A percentile compares a stretch with the other conserved stretches of the same genome.
Conservation (phyloP, 345 rosid genomes). For the Capsella bursapastoris region DNA sequence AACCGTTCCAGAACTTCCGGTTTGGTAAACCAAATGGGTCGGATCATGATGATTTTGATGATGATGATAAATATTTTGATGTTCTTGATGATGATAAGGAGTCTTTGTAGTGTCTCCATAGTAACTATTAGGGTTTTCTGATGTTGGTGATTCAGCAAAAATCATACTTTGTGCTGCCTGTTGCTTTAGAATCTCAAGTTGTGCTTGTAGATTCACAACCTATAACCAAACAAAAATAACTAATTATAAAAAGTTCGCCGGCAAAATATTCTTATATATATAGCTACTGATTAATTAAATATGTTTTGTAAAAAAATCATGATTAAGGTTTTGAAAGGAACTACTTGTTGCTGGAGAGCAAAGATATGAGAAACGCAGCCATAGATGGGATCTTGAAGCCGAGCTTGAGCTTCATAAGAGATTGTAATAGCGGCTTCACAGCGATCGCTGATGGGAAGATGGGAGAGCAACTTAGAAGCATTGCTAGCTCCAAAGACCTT, state of each 20-base stretch:
- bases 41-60: constrained; percentile 44
- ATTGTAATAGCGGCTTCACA: constrained; percentile 90
- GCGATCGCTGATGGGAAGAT: constrained; percentile 74
- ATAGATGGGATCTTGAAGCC: constrained; percentile 95
- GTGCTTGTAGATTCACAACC: constrained; percentile 90
- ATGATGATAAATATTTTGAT: constrained; percentile 45
- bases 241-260: background rate
- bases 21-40: constrained; percentile 57
- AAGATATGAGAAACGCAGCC: constrained; percentile 97
- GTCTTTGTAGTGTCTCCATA: constrained; percentile 46
- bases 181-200: constrained; percentile 82
- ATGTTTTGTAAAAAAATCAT: constrained; percentile 1
- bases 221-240: constrained; percentile 36
- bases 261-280: background rate
- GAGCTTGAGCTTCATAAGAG: constrained; percentile 96
- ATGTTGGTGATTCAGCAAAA: constrained; percentile 52
- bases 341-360: constrained; percentile 93
- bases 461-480: constrained; percentile 81
- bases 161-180: constrained; percentile 67
- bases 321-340: constrained; percentile 39
- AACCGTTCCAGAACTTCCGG: constrained; percentile 44
- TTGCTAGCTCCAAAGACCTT: constrained; percentile 98
- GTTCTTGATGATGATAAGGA: constrained; percentile 44
- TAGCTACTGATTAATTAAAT: background rate
- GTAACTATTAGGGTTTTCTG: constrained; percentile 58